Evolutionary conservation across 2,329 filamentous ascomycete species (phyloP).

Genomic region (Aspergillus sp.): DNA sequence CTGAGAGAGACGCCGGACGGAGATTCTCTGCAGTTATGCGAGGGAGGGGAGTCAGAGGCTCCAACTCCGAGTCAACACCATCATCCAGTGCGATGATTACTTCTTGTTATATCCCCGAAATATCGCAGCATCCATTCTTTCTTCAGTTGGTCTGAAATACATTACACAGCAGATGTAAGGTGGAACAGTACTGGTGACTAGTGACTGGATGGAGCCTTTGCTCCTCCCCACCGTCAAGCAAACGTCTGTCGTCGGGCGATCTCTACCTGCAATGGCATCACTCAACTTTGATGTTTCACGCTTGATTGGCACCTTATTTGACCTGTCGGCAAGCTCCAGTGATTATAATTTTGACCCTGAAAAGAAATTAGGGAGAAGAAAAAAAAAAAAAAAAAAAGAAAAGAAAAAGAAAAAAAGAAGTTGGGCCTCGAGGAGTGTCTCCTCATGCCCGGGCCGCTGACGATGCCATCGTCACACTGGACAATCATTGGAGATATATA

Average conservation of each 20-base stretch:
- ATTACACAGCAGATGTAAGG: slow-evolving; percentile 5
- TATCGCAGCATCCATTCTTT: not conserved
- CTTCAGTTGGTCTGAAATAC: not conserved
- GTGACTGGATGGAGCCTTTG: not conserved
- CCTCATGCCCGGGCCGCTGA: slow-evolving; percentile 22
- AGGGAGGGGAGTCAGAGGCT: not conserved
- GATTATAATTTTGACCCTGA: not conserved
- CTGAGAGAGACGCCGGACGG: slow-evolving; percentile 12
- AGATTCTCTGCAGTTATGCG: not conserved
- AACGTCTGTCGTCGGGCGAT: slow-evolving; percentile 12
- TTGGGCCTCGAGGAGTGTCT: slow-evolving; percentile 16
- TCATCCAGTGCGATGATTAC: not conserved
- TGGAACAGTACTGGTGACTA: not conserved
- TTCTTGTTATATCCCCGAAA: not conserved
- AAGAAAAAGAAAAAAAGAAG: slow-evolving; percentile 11
- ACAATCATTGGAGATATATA: not conserved
- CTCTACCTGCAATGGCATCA: slow-evolving; percentile 28
- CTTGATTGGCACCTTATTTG: not conserved
- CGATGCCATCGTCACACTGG: slow-evolving; percentile 17
- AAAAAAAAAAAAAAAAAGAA: slow-evolving; percentile 12
- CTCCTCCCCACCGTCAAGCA: not conserved
- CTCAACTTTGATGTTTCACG: slow-evolving; percentile 10
- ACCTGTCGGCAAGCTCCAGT: not conserved
- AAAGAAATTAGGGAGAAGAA: slow-evolving; percentile 12
- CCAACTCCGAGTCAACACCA: not conserved